phyloP scores from a whole-genome alignment of 257 asterid genomes.

The Plectranthus barbatus region DNA sequence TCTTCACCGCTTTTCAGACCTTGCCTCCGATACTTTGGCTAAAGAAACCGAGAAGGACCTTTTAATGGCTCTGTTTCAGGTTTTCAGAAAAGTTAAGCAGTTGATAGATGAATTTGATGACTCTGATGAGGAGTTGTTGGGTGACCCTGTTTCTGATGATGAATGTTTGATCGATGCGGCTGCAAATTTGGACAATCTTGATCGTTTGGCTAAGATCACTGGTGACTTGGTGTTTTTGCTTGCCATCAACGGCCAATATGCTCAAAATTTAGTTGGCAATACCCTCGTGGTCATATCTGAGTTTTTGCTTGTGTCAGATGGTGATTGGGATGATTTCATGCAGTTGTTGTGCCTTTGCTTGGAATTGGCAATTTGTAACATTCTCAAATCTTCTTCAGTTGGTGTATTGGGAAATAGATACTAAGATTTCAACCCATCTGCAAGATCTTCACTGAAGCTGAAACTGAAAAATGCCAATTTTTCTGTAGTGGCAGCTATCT shows the following conservation, averaged over 20 bases:
- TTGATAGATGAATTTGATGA: conserved; percentile 45
- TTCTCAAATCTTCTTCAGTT: conserved; percentile 22
- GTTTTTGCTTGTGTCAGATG: conserved; percentile 42
- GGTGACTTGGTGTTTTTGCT: conserved; percentile 58
- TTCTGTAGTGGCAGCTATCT: conserved; percentile 37
- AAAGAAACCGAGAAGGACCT: conserved; percentile 41
- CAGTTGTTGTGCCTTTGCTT: conserved; percentile 46
- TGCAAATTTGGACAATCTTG: conserved; percentile 25
- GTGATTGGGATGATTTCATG: conserved; percentile 48
- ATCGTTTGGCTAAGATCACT: conserved; percentile 38
- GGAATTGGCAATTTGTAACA: conserved; percentile 33
- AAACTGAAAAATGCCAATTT: conserved; percentile 39
- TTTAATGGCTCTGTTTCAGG: conserved; percentile 67
- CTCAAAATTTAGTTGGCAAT: conserved; percentile 56
- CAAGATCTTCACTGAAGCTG: conserved; percentile 22
- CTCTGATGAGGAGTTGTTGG: conserved; percentile 37
- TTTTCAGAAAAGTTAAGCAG: conserved; percentile 45
- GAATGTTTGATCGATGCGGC: conserved; percentile 11
- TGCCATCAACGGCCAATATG: conserved; percentile 35
- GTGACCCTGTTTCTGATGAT: conserved; percentile 13
- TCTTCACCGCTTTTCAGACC: conserved; percentile 36
- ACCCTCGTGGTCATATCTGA: conserved; percentile 55
- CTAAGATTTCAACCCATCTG: conserved; percentile 18
- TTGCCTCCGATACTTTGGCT: conserved; percentile 23
- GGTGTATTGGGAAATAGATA: conserved; percentile 14